phyloP scores from a whole-genome alignment of 2,329 filamentous ascomycete species.

The Penicillium olsonii region DNA sequence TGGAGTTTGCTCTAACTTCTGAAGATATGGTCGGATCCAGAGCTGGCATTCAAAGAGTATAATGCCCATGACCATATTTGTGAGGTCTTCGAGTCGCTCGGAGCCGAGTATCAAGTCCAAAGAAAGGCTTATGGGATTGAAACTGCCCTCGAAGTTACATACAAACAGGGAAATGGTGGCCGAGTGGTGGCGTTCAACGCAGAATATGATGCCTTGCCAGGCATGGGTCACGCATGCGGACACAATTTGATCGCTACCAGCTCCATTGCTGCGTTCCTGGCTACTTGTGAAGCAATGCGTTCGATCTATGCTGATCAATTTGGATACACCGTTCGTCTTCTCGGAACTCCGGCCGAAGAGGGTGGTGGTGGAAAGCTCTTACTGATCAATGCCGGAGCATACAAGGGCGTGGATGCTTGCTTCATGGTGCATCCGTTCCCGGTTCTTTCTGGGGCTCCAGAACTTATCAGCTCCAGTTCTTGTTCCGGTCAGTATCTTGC shows the following conservation, averaged over 20 bases:
- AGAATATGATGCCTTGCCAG: constrained; percentile 37
- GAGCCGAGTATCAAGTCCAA: constrained; percentile 10
- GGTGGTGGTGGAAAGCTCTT: constrained; percentile 32
- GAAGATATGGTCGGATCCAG: constrained; percentile 21
- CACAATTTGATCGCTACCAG: constrained; percentile 32
- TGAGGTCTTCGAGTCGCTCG: constrained; percentile 15
- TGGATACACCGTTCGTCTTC: constrained; percentile 19
- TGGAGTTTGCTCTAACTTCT: not conserved
- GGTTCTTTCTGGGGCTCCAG: constrained; percentile 1
- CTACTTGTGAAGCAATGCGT: constrained; percentile 22
- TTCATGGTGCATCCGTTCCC: constrained; percentile 39
- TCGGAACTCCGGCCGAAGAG: constrained; percentile 34
- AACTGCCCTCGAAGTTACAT: constrained; percentile 14
- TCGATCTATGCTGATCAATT: constrained; percentile 7
- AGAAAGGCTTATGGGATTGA: constrained; percentile 13
- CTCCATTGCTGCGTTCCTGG: constrained; percentile 28
- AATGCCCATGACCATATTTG: constrained; percentile 19
- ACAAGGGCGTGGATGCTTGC: constrained; percentile 33
- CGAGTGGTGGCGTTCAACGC: constrained; percentile 27
- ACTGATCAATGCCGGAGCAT: constrained; percentile 43
- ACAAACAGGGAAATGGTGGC: constrained; percentile 33
- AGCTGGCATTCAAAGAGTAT: constrained; percentile 19
- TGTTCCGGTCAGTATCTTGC: constrained; percentile 24
- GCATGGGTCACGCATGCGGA: constrained; percentile 33
- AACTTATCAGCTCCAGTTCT: constrained; percentile 14